A percentile compares a stretch with the other conserved stretches of the same genome.
Conservation (phyloP, 1,284 basidiomycete genomes). For the Trametes hirsuta region DNA sequence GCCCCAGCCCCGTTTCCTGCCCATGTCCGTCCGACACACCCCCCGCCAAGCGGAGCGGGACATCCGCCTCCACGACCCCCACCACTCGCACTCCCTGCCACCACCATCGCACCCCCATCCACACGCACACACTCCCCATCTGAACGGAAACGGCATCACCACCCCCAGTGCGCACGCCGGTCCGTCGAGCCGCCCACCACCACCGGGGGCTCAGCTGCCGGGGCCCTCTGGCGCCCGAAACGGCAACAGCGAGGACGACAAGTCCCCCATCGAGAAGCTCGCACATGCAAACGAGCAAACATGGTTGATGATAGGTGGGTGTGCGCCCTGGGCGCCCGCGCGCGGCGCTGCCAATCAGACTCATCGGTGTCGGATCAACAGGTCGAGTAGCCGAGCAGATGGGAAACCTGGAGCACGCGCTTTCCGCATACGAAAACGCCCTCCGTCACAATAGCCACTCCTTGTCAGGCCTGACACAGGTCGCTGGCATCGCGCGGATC, state of each 20-base stretch:
- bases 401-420: slow-evolving; percentile 87
- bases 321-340: slow-evolving; percentile 20
- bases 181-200: slow-evolving; percentile 31
- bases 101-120: slow-evolving; percentile 39
- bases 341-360: slow-evolving; percentile 21
- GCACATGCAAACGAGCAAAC: slow-evolving; percentile 88
- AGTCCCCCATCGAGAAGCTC: slow-evolving; percentile 69
- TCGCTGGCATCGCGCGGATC: slow-evolving; percentile 89
- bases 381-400: slow-evolving; percentile 91
- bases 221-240: slow-evolving; percentile 10
- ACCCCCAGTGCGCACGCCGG: slow-evolving; percentile 46
- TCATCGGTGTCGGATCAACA: slow-evolving; percentile 39
- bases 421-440: slow-evolving; percentile 89
- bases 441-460: slow-evolving; percentile 91
- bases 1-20: slow-evolving; percentile 24
- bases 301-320: slow-evolving; percentile 87
- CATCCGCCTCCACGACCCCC: slow-evolving; percentile 64
- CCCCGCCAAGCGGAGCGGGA: slow-evolving; percentile 65
- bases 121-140: slow-evolving; percentile 47
- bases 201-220: slow-evolving; percentile 6
- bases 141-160: slow-evolving; percentile 53
- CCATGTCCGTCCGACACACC: slow-evolving; percentile 67
- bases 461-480: slow-evolving; percentile 85
- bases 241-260: slow-evolving; percentile 46
- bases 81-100: slow-evolving; percentile 48